Evolutionary conservation across 805 yeast genomes (phyloP).

Genomic region (Starmerella vitae): DNA sequence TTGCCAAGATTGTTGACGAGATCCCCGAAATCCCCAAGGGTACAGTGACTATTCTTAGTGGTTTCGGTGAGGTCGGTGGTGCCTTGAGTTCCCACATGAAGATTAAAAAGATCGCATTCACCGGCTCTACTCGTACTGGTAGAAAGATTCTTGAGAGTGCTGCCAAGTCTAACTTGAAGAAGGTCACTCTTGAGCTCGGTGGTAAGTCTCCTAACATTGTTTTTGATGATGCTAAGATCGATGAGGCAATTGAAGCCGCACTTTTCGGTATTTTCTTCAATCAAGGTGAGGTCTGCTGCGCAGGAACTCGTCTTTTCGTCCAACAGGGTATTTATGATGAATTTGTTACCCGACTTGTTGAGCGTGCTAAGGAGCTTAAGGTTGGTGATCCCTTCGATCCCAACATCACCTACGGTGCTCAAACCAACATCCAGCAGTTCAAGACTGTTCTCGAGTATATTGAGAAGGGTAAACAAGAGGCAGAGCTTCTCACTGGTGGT

Average conservation of each 20-base stretch:
- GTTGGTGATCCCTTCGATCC: slow-evolving; percentile 73
- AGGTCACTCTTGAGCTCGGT: slow-evolving; percentile 85
- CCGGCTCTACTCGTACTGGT: slow-evolving; percentile 89
- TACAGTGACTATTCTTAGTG: slow-evolving; percentile 57
- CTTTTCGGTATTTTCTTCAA: slow-evolving; percentile 75
- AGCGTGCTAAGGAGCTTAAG: slow-evolving; percentile 37
- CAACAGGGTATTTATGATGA: slow-evolving; percentile 73
- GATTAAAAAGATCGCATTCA: slow-evolving; percentile 79
- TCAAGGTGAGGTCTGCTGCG: slow-evolving; percentile 93
- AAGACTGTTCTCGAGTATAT: slow-evolving; percentile 63
- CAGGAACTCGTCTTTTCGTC: slow-evolving; percentile 80
- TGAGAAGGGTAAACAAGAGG: slow-evolving; percentile 63
- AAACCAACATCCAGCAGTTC: slow-evolving; percentile 64
- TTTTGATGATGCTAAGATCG: slow-evolving; percentile 72
- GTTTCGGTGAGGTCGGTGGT: slow-evolving; percentile 60
- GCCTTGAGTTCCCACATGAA: slow-evolving; percentile 44
- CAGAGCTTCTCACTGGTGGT: slow-evolving; percentile 72
- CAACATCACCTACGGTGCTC: slow-evolving; percentile 75
- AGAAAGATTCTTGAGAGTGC: slow-evolving; percentile 64
- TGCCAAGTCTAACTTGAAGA: slow-evolving; percentile 52
- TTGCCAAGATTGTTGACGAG: slow-evolving; percentile 40
- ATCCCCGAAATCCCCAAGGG: slow-evolving; percentile 69
- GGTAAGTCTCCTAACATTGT: slow-evolving; percentile 90
- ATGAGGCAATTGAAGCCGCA: slow-evolving; percentile 59
- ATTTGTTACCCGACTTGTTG: slow-evolving; percentile 44